A percentile compares a stretch with the other conserved stretches of the same genome.
Evolutionary conservation across 805 yeast genomes (phyloP).

Genomic region (Suhomyces sp.): DNA sequence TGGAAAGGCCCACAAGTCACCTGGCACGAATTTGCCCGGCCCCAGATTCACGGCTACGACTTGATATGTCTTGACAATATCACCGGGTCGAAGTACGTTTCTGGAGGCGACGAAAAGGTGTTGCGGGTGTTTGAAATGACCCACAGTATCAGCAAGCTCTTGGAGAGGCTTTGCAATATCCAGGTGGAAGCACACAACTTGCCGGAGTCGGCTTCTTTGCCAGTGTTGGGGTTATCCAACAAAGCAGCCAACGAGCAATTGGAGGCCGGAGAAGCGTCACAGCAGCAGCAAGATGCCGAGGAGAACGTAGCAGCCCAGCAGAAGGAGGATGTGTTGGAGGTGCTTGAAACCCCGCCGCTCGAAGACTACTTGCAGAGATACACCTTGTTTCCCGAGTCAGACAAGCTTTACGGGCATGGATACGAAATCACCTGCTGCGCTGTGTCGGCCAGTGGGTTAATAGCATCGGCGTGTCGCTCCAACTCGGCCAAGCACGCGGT

Average conservation of each 20-base stretch:
- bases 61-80: constrained; percentile 78
- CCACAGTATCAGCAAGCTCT: constrained; percentile 61
- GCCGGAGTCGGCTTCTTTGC: constrained; percentile 86
- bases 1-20: constrained; percentile 46
- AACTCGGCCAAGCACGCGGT: constrained; percentile 83
- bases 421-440: constrained; percentile 85
- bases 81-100: constrained; percentile 62
- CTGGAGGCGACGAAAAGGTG: constrained; percentile 96
- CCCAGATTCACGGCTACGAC: constrained; percentile 97
- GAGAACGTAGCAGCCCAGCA: constrained; percentile 36
- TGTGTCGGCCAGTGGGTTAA: constrained; percentile 58
- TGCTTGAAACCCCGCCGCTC: constrained; percentile 62
- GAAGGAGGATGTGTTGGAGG: constrained; percentile 45
- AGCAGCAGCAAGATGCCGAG: constrained; percentile 40
- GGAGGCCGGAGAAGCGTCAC: constrained; percentile 38
- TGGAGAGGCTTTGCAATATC: constrained; percentile 54
- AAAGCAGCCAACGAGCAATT: constrained; percentile 65
- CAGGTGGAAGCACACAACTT: constrained; percentile 28
- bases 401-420: constrained; percentile 95
- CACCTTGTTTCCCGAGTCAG: constrained; percentile 93
- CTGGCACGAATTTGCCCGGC: constrained; percentile 94
- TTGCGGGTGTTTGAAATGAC: constrained; percentile 89
- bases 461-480: constrained; percentile 92
- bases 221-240: constrained; percentile 90
- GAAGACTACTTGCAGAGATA: constrained; percentile 91